phyloP scores from a whole-genome alignment of 2,329 filamentous ascomycete genomes.

The Ophiocordyceps polyrhachis-furcata region DNA sequence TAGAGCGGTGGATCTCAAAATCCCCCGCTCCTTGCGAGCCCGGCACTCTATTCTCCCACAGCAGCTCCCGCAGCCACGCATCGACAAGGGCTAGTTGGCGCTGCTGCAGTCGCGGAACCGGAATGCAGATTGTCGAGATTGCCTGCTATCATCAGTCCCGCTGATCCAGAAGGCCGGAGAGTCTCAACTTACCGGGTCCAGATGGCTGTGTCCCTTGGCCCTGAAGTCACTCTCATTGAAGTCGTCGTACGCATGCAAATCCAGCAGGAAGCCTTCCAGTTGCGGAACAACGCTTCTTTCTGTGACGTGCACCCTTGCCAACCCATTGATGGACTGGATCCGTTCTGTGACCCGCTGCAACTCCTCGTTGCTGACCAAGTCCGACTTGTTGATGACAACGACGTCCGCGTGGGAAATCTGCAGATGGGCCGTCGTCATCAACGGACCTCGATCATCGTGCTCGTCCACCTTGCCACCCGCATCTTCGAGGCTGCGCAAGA shows the following conservation, averaged over 20 bases:
- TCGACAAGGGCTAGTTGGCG: constrained; percentile 49
- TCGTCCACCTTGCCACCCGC: constrained; percentile 33
- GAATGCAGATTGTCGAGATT: constrained; percentile 66
- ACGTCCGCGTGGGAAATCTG: constrained; percentile 97
- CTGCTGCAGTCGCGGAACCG: constrained; percentile 38
- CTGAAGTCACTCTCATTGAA: constrained; percentile 55
- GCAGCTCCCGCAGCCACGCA: constrained; percentile 59
- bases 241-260: constrained; percentile 82
- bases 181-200: constrained; percentile 52
- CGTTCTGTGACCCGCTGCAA: constrained; percentile 51
- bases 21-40: constrained; percentile 13
- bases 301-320: constrained; percentile 72
- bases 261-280: constrained; percentile 71
- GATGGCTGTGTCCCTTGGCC: constrained; percentile 68
- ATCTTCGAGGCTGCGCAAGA: constrained; percentile 66
- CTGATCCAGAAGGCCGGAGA: not conserved
- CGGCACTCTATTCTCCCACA: constrained; percentile 63
- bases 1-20: constrained; percentile 77
- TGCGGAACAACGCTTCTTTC: constrained; percentile 61
- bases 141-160: constrained; percentile 30
- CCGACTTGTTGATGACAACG: constrained; percentile 82
- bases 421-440: constrained; percentile 82
- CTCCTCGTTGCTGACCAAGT: constrained; percentile 56
- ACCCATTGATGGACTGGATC: constrained; percentile 70
- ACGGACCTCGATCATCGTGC: constrained; percentile 37